Base-by-base conservation (phyloP, 1,284 basidiomycete species). In the Trametes polyzona region DNA sequence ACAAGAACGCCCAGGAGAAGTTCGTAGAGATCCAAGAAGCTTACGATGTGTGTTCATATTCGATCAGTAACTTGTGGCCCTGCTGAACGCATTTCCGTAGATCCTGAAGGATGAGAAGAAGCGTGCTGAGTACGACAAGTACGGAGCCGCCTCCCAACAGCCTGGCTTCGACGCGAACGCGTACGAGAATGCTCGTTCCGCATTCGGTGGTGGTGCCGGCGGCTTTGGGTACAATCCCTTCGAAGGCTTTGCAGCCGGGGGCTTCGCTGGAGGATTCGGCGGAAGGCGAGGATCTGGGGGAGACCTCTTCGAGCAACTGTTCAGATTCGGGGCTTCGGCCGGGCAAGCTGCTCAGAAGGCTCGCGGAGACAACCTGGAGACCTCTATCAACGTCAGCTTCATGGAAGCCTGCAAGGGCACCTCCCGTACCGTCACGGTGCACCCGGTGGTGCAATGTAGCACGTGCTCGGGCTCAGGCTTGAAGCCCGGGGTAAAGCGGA, bases 1-100 rank as follows among this genome's bases (percentile, higher is more conserved):
- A 98, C 72, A 90, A 92, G 67, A 82, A 82, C 46, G 94, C 96
- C 0, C 91, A 94, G 68, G 93, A 94, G 62, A 93, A 93, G 71
- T 99, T 99, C 73, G 84, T 96, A 29, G 96, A 99, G 73, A 98
- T 99, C 57, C 97, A 99, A 74, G 84, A 88, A 65, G 97, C 97
- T 10, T 99, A 98, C 76, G 97, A 99, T 74, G 93, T 97, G 67
- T 67, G 91, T 40, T 43, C 24, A 50, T 33, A 50, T 61, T 58
- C 61, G 53, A 55, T 36, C 29, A n/a, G 17, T 17, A 16, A 17
- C 24, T 35, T 47, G 52, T 57, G 27, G 58, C 40, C 23, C 26
- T 57, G 47, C 47, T 46, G 66, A 52, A 59, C 4, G 1, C 26
- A 2, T 10, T n/a, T 9, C 26, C 17, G 35, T 65, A 96, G 95